Percentiles rank a stretch among this genome's conserved stretches.
Evolutionary conservation across 345 rosid genomes (phyloP).

Genomic region (Eucalyptus erythrocorys): DNA sequence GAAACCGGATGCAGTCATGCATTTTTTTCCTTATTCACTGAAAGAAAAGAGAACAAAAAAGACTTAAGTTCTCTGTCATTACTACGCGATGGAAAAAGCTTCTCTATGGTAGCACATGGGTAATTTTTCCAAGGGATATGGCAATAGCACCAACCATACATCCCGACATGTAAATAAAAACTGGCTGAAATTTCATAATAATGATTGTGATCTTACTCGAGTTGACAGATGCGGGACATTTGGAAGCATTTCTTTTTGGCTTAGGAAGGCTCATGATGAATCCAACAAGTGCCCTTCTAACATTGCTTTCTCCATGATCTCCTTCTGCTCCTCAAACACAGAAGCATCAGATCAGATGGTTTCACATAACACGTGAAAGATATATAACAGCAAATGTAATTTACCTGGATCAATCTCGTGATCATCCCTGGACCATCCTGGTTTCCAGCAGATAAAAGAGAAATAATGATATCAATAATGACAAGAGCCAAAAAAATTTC

Average conservation of each 20-base stretch:
- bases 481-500: background rate
- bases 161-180: background rate
- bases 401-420: constrained; percentile 49
- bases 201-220: background rate
- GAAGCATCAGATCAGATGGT: background rate
- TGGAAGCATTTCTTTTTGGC: background rate
- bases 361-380: background rate
- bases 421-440: constrained; percentile 48
- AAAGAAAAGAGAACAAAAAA: background rate
- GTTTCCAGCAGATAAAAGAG: background rate
- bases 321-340: constrained; percentile 16
- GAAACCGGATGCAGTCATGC: background rate
- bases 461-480: background rate
- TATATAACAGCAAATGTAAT: background rate
- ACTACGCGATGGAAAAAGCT: background rate
- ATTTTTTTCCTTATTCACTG: background rate
- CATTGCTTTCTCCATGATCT: constrained; percentile 38
- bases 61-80: background rate
- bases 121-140: background rate
- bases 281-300: constrained; percentile 13
- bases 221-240: background rate
- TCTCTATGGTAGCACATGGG: background rate
- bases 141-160: background rate
- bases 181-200: background rate
- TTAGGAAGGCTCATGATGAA: background rate